Evolutionary conservation across 306 rosid genomes (phyloP).

Genomic region (Gleditsia sinensis): DNA sequence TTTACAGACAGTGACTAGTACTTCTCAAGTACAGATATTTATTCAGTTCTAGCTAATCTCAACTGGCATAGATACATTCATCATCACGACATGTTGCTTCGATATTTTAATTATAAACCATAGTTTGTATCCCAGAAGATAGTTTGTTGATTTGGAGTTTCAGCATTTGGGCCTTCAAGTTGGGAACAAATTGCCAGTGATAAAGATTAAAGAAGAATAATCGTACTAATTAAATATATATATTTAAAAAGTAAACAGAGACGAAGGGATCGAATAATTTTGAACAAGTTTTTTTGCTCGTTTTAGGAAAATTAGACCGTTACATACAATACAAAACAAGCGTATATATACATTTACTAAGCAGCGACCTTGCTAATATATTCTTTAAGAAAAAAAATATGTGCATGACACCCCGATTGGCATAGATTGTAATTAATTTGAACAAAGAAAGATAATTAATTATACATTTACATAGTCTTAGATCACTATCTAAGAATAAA

Average conservation of each 20-base stretch:
- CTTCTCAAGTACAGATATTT: slow-evolving; percentile 10
- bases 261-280: not conserved
- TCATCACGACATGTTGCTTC: slow-evolving; percentile 9
- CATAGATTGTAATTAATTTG: too few species aligned
- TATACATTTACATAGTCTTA: too few species aligned
- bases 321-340: too few species aligned
- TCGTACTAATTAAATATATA: not conserved
- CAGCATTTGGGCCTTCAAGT: slow-evolving; percentile 21
- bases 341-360: too few species aligned
- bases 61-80: slow-evolving; percentile 26
- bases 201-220: not conserved
- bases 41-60: slow-evolving; percentile 31
- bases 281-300: not conserved
- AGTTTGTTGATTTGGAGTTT: slow-evolving; percentile 22
- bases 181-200: slow-evolving; percentile 3
- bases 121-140: not conserved
- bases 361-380: too few species aligned
- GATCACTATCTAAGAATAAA: too few species aligned
- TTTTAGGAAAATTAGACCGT: not conserved
- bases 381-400: too few species aligned
- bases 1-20: slow-evolving; percentile 32
- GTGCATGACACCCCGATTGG: too few species aligned
- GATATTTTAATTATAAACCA: not conserved
- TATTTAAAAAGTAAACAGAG: too few species aligned
- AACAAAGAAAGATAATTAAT: too few species aligned